Conservation (phyloP, 208 protist species). For the Leishmania tarentolae region DNA sequence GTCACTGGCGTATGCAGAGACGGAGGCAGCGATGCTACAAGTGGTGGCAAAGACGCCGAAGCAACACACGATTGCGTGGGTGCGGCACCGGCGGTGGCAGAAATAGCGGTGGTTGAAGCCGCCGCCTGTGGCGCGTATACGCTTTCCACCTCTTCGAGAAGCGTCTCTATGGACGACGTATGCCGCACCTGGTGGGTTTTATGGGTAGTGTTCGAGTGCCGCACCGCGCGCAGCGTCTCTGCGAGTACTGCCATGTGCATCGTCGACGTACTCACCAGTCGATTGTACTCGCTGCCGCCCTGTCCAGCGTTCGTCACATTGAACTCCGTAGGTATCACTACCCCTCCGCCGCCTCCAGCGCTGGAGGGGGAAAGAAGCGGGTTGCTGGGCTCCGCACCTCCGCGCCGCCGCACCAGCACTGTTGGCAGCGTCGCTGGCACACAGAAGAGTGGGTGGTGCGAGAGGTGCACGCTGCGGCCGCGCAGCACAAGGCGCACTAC, state of each 20-base stretch:
- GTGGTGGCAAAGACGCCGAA: background rate
- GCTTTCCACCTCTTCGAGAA: conserved; percentile 19
- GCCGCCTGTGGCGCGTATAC: conserved; percentile 25
- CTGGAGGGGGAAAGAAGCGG: background rate
- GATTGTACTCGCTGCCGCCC: conserved; percentile 34
- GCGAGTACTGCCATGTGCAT: conserved; percentile 33
- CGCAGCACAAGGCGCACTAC: conserved; percentile 28
- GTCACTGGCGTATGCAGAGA: background rate
- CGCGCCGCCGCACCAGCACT: conserved; percentile 1
- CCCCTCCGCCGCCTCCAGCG: background rate
- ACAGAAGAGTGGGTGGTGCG: conserved; percentile 22
- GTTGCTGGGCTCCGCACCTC: background rate
- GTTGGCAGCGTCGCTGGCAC: conserved; percentile 9
- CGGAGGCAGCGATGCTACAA: background rate
- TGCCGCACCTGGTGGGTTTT: background rate
- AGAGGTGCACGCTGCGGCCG: conserved; percentile 12
- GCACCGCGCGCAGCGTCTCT: conserved; percentile 27
- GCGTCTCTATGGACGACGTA: conserved; percentile 7
- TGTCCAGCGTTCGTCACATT: conserved; percentile 11
- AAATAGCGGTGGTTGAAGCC: background rate
- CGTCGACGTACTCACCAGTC: conserved; percentile 13
- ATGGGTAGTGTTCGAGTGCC: background rate
- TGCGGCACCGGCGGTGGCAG: background rate
- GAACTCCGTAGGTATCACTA: conserved; percentile 19
- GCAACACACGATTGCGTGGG: background rate